Evolutionary conservation across 257 asterid genomes (phyloP), one percentile per base, ranked within the genome.

Genomic region (Nicotiana knightiana): DNA sequence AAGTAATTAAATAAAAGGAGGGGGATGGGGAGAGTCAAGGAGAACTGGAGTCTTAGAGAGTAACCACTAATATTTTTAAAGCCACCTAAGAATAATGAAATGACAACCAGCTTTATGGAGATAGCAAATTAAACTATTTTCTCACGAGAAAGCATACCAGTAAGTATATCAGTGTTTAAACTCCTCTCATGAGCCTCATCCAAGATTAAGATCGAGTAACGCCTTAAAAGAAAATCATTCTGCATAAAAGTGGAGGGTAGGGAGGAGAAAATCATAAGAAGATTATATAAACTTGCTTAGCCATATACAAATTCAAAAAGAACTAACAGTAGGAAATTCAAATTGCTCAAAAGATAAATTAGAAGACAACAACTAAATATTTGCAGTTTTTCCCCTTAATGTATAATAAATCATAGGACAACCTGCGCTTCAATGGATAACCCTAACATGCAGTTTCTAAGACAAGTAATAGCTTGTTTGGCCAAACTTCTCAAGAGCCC

Each of bases 121-220:
- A 71, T 71, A 43, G 66, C 53, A n/a, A n/a, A n/a, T n/a, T n/a
- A 67, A 30, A 43, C 75, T 84, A 63, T 80, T 67, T 53, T 57
- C 65, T 91, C 88, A 87, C 97, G 99, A 43, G 99, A 96, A 88
- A 96, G 99, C 99, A 96, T 94, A 84, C 98, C 98, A n/a, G 93
- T 87, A 82, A 96, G 99, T 86, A 96, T 93, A 87, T 96, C 99
- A 13, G 99, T 96, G 88, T 96, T 94, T 89, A 96, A 88, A 89
- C 99, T 96, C 86, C 99, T 92, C 89, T 96, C 98, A 21, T 96
- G 98, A 81, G 97, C 99, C 91, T 94, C 99, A 86, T 96, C 99
- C 96, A 94, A 87, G 78, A 96, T 96, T 81, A 96, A 73, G 82
- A 93, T 86, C 0, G 99, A 94, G 90, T 96, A 96, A 83, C 93